These are phyloP conservation scores for Cicer cuneatum DNA, from an alignment of 306 rosid genomes.

Conservation along the genomic window DNA sequence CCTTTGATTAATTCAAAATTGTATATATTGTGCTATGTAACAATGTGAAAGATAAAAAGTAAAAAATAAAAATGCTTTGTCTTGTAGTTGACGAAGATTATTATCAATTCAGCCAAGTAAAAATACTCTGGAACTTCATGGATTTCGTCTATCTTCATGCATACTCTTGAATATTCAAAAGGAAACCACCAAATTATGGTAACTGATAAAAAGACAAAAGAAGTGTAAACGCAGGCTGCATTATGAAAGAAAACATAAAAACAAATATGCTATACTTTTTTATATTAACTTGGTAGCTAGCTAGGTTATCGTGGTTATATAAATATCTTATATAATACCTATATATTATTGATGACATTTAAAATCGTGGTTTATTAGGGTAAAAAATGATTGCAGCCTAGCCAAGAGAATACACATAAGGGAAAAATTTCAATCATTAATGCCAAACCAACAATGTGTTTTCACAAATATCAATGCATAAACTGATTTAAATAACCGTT, in stretches of 20 bases:
- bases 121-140: constrained; percentile 4
- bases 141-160: constrained; percentile 28
- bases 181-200: constrained; percentile 1
- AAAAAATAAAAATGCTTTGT: neutral
- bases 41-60: constrained; percentile 1
- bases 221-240: neutral
- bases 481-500: constrained; percentile 9
- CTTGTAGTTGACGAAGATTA: no score
- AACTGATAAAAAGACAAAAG: constrained; percentile 5
- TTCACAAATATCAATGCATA: constrained; percentile 41
- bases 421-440: neutral
- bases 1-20: neutral
- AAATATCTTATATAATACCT: no score
- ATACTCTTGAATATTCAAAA: constrained; percentile 26
- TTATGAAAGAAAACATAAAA: neutral
- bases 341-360: no score
- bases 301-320: neutral
- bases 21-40: neutral
- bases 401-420: neutral
- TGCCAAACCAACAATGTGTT: constrained; percentile 15
- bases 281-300: neutral
- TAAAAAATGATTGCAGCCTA: constrained; percentile 19
- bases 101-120: constrained; percentile 1
- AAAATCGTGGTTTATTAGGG: neutral
- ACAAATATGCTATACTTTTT: constrained; percentile 1